Percentiles rank a stretch among this genome's conserved stretches.
These are phyloP conservation scores for Aquilaria sinensis DNA, from an alignment of 345 rosid species.

Conservation along the genomic window DNA sequence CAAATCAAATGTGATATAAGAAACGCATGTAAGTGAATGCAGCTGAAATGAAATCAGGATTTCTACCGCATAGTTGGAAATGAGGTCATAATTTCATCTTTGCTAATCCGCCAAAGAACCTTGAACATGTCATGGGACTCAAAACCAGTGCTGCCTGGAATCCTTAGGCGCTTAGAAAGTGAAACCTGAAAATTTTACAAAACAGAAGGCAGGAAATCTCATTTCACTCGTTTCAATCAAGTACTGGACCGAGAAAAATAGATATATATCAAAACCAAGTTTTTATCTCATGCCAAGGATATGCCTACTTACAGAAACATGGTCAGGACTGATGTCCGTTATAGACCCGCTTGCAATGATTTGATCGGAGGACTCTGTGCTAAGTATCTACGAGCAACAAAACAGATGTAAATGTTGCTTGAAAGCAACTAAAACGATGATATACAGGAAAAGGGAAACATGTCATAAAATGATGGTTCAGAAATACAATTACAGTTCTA, in stretches of 20 bases:
- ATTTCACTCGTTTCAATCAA: too few relatives aligned
- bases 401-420: background rate
- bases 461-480: slow-evolving; percentile 1
- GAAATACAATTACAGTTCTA: background rate
- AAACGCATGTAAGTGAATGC: too few relatives aligned
- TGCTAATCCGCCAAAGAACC: slow-evolving; percentile 75
- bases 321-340: slow-evolving; percentile 57
- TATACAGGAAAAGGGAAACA: slow-evolving; percentile 2
- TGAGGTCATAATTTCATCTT: slow-evolving; percentile 75
- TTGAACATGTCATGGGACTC: slow-evolving; percentile 41
- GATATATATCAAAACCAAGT: too few relatives aligned
- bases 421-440: background rate
- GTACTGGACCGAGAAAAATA: too few relatives aligned
- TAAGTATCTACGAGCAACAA: slow-evolving; percentile 50
- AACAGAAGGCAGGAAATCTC: slow-evolving; percentile 3
- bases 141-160: slow-evolving; percentile 55
- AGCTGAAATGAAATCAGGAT: slow-evolving; percentile 5
- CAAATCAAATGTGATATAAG: background rate
- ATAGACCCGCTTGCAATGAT: slow-evolving; percentile 68
- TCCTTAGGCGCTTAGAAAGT: slow-evolving; percentile 68
- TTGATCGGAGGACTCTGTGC: slow-evolving; percentile 49
- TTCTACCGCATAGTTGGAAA: slow-evolving; percentile 85
- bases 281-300: too few relatives aligned
- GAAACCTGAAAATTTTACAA: slow-evolving; percentile 48
- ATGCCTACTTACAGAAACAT: slow-evolving; percentile 64